phyloP scores from a whole-genome alignment of 192 early-diverging fungal genomes.

The Backusella mclennaniae region DNA sequence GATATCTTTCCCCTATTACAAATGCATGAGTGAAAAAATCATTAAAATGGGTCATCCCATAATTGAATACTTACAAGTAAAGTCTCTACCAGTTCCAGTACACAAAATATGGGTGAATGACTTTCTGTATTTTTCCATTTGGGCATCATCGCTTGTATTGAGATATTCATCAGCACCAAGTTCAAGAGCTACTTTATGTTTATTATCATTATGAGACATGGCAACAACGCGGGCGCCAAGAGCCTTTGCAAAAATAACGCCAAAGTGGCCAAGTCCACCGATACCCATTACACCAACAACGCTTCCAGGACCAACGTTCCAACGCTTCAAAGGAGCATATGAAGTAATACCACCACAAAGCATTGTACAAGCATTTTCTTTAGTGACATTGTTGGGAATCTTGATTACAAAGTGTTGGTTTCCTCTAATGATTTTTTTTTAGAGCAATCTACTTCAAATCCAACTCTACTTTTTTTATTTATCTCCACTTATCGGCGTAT shows the following conservation, averaged over 20 bases:
- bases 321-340: constrained; percentile 24
- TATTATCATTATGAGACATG: constrained; percentile 52
- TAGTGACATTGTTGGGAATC: constrained; percentile 47
- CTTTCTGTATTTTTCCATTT: not conserved
- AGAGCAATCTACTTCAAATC: too few species aligned
- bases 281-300: too few species aligned
- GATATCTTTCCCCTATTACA: not conserved
- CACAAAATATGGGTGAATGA: constrained; percentile 30
- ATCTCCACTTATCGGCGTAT: constrained; percentile 34
- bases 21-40: not conserved
- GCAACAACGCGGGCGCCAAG: constrained; percentile 11
- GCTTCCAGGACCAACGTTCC: too few species aligned
- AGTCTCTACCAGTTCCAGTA: constrained; percentile 6
- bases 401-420: constrained; percentile 57
- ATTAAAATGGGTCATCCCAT: not conserved
- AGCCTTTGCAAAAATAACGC: constrained; percentile 48
- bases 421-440: constrained; percentile 19
- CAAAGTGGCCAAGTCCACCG: constrained; percentile 43
- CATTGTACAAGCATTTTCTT: constrained; percentile 27
- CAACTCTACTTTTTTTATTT: too few species aligned
- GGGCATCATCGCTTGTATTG: constrained; percentile 8
- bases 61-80: not conserved
- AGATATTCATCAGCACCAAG: constrained; percentile 53
- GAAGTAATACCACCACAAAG: constrained; percentile 75
- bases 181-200: constrained; percentile 52